Base-by-base conservation (phyloP, 805 yeast genomes). In the Monosporozyma servazzii region DNA sequence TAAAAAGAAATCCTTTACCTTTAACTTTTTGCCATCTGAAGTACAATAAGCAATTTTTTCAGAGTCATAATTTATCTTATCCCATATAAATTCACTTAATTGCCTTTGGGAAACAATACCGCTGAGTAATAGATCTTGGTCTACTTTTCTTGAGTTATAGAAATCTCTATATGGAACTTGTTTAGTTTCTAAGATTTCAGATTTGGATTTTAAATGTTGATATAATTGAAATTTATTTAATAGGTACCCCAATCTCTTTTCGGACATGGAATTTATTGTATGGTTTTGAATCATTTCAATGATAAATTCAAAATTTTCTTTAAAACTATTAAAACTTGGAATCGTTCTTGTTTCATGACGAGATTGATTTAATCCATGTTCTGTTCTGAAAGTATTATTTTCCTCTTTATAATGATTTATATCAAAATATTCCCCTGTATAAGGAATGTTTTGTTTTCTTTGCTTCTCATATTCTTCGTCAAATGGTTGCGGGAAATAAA, bases 101-200 rank as follows among this genome's bases (percentile, higher is more conserved):
- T 65, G 65, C 29, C 64, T 54, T 45, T 61, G 65, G 9, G 62
- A 56, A 13, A 65, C 49, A 36, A 66, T 62, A 4, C 70, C 68
- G 48, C 62, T 63, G 23, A 66, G 48, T 18, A 59, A 46, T 15
- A 59, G 51, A 46, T 63, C 60, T 27, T 57, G 53, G 65, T 91
- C 99, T 39, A 93, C 97, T 67, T 91, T 91, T 71, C 98, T 81
- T 44, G 89, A 96, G 63, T 91, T 91, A 71, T 91, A 91, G 65
- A 91, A 93, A 69, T 91, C 75, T 40, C 75, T 56, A 48, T 71
- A 71, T 13, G 75, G 75, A 21, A 71, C 71, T 43, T 65, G 51
- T 48, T 69, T 71, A 20, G 71, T 66, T 40, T 68, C 61, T n/a
- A 61, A 54, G 1, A 62, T 65, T 54, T 71, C 75, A 20, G 64